Evolutionary conservation across 2,329 filamentous ascomycete species (phyloP).

Genomic region (Alternaria angustiovoidea): DNA sequence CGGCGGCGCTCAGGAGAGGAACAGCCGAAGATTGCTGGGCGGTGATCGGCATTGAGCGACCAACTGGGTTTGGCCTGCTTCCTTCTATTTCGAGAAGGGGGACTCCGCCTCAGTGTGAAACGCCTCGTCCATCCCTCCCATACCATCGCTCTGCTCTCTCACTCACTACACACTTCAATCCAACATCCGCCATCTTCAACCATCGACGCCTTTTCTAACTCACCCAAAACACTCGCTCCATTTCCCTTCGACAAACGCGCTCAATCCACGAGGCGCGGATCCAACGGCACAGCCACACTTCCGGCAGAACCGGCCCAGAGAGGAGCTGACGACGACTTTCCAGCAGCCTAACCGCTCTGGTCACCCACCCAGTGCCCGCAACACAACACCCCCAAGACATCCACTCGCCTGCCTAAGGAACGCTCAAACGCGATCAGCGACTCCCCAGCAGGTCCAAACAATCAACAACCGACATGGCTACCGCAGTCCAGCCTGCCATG

Average conservation of each 20-base stretch:
- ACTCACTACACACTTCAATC: conserved; percentile 4
- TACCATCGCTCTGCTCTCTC: conserved; percentile 11
- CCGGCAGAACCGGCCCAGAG: conserved; percentile 43
- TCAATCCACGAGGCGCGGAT: conserved; percentile 2
- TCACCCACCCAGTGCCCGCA: conserved; percentile 25
- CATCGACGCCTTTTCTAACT: neutral
- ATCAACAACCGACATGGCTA: conserved; percentile 41
- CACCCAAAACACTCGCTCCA: neutral
- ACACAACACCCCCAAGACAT: conserved; percentile 33
- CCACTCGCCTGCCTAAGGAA: conserved; percentile 40
- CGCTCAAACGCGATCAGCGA: conserved; percentile 21
- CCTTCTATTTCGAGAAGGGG: conserved; percentile 24
- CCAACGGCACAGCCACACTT: conserved; percentile 39
- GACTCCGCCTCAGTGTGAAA: conserved; percentile 29
- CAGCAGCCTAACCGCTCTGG: conserved; percentile 43
- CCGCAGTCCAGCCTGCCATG: conserved; percentile 47
- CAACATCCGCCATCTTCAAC: conserved; percentile 2
- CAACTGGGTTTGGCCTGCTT: conserved; percentile 20
- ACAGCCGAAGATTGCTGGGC: conserved; percentile 9
- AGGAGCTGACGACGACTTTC: conserved; percentile 49
- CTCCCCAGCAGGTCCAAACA: conserved; percentile 18
- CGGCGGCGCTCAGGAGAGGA: conserved; percentile 11
- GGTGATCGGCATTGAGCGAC: conserved; percentile 8
- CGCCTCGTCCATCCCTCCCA: conserved; percentile 19
- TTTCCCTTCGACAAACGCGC: neutral